phyloP scores from a whole-genome alignment of 2,329 filamentous ascomycete genomes.

The Fusarium begoniae region DNA sequence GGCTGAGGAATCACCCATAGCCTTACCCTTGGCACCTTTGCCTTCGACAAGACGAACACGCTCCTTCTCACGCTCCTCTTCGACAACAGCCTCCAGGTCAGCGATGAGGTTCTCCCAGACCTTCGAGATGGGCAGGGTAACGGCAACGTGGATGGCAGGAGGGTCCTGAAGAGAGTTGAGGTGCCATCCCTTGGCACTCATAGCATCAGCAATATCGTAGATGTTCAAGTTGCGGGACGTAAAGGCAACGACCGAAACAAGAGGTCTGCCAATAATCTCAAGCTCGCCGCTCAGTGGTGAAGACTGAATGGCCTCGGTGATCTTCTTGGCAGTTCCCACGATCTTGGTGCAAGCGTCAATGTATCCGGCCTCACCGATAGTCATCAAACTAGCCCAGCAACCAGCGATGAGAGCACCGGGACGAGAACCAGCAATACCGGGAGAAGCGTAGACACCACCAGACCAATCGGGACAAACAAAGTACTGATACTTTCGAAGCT shows the following conservation, averaged over 20 bases:
- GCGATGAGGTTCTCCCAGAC: conserved; percentile 81
- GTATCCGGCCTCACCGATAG: conserved; percentile 87
- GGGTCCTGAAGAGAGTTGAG: conserved; percentile 93
- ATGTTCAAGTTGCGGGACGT: conserved; percentile 84
- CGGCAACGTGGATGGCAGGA: conserved; percentile 91
- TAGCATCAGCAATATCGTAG: conserved; percentile 92
- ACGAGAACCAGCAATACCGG: conserved; percentile 88
- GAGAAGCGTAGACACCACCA: conserved; percentile 94
- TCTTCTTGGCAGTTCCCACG: conserved; percentile 84
- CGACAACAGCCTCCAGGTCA: conserved; percentile 74
- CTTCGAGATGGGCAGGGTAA: conserved; percentile 85
- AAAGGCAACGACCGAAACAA: conserved; percentile 93
- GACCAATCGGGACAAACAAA: conserved; percentile 96
- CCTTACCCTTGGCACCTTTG: conserved; percentile 71
- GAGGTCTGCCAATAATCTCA: conserved; percentile 81
- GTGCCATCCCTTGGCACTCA: conserved; percentile 90
- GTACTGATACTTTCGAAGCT: conserved; percentile 89
- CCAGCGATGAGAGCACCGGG: conserved; percentile 94
- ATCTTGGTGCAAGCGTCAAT: conserved; percentile 87
- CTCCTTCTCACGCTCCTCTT: conserved; percentile 84
- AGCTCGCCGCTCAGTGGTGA: conserved; percentile 79
- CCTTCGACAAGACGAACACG: conserved; percentile 75
- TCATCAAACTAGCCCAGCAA: conserved; percentile 94
- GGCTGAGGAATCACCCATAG: conserved; percentile 82
- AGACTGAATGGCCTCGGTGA: conserved; percentile 76